These are phyloP conservation scores for Monosporascus ibericus DNA, from an alignment of 2,329 filamentous ascomycete species.

Conservation along the genomic window DNA sequence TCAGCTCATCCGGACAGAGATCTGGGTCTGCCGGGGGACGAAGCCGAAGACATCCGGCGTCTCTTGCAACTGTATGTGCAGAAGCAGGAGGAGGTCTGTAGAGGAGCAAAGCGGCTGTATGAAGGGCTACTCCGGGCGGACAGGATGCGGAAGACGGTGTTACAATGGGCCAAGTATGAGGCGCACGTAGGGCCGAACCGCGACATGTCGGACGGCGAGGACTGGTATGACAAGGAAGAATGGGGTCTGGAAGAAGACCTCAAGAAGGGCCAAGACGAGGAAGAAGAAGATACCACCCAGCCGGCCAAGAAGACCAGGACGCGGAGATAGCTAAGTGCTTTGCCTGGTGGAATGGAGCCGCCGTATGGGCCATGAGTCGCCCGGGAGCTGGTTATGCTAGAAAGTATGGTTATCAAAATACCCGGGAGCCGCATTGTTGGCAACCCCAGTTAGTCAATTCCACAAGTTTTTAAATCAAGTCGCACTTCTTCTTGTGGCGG, in stretches of 20 bases:
- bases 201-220: slow-evolving; percentile 82
- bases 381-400: too few species aligned
- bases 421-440: too few species aligned
- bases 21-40: slow-evolving; percentile 62
- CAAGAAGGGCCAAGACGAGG: slow-evolving; percentile 76
- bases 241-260: slow-evolving; percentile 70
- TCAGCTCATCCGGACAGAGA: slow-evolving; percentile 61
- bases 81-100: slow-evolving; percentile 78
- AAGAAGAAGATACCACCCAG: slow-evolving; percentile 65
- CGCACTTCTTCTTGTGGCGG: too few species aligned
- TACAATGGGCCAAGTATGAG: slow-evolving; percentile 73
- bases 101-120: slow-evolving; percentile 62
- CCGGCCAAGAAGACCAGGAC: slow-evolving; percentile 57
- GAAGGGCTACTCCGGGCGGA: slow-evolving; percentile 68
- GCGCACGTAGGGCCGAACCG: slow-evolving; percentile 59
- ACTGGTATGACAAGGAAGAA: slow-evolving; percentile 81
- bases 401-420: too few species aligned
- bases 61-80: slow-evolving; percentile 72
- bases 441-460: too few species aligned
- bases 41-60: slow-evolving; percentile 73
- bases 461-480: too few species aligned
- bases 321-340: slow-evolving; percentile 33
- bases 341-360: too few species aligned
- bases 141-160: slow-evolving; percentile 63
- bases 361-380: too few species aligned